A percentile compares a stretch with the other conserved stretches of the same genome.
Conservation (phyloP, 352 stramenopile genomes). For the Phytopythium chamaehyphon region DNA sequence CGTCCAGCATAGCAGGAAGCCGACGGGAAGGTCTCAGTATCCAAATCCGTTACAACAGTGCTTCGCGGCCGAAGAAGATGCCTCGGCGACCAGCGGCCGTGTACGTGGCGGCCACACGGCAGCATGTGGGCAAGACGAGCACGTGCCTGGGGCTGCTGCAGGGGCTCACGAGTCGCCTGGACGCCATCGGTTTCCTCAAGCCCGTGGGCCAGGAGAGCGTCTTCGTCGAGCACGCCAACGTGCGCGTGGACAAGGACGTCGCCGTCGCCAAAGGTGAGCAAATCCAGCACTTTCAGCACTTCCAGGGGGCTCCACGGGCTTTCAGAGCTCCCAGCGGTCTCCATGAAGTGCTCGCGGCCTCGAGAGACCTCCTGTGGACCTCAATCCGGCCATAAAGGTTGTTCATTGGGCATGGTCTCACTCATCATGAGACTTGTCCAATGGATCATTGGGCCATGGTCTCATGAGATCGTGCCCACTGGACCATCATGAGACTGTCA, state of each 20-base stretch:
- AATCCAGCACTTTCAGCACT: too few species aligned
- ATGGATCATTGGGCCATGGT: too few species aligned
- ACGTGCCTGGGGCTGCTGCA: slow-evolving; percentile 92
- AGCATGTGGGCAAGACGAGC: slow-evolving; percentile 92
- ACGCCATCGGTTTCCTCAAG: slow-evolving; percentile 91
- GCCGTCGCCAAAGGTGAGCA: slow-evolving; percentile 83
- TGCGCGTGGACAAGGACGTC: slow-evolving; percentile 91
- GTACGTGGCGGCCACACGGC: slow-evolving; percentile 84
- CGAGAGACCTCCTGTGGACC: neutral
- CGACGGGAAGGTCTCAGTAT: neutral
- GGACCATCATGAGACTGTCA: too few species aligned
- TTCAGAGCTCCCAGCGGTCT: too few species aligned
- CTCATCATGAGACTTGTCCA: too few species aligned
- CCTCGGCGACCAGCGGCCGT: slow-evolving; percentile 46
- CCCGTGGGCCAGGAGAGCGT: slow-evolving; percentile 93
- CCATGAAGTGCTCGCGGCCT: too few species aligned
- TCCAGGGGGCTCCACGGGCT: too few species aligned
- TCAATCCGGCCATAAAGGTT: too few species aligned
- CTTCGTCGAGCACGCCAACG: slow-evolving; percentile 47
- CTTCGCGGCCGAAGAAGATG: neutral
- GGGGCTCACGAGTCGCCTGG: slow-evolving; percentile 90
- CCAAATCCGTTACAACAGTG: too few species aligned
- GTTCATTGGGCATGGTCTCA: too few species aligned
- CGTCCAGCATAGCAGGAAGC: slow-evolving; percentile 3
- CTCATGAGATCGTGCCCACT: too few species aligned